Conservation (phyloP, 495 filamentous ascomycete species). For the Cudoniella acicularis region DNA sequence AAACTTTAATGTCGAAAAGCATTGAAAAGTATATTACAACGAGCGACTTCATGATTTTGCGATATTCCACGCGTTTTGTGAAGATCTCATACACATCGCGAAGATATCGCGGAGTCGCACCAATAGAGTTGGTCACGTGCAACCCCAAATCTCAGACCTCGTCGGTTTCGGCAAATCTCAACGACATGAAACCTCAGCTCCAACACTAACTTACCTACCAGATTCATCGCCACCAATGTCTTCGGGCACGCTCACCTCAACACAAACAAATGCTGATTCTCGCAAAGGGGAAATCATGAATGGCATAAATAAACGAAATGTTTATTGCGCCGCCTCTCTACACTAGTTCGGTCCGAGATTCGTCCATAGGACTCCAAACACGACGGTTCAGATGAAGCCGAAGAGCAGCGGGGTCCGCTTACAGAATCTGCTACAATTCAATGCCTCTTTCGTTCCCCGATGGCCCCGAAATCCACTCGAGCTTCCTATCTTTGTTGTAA, state of each 20-base stretch:
- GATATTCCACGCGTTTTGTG: neutral
- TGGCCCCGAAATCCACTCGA: neutral
- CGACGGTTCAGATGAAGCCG: neutral
- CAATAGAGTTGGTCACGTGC: neutral
- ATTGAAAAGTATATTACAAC: too few species aligned
- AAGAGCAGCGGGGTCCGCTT: neutral
- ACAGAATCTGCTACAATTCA: neutral
- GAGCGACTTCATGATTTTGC: neutral
- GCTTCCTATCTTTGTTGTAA: neutral
- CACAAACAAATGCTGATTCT: neutral
- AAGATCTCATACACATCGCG: neutral
- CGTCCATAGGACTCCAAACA: neutral
- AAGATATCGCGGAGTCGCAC: too few species aligned
- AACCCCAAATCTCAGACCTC: neutral
- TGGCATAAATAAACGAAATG: neutral
- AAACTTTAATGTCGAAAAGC: too few species aligned
- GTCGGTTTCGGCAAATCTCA: neutral
- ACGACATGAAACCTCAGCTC: neutral
- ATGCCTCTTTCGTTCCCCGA: neutral
- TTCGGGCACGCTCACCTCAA: neutral
- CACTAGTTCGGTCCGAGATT: neutral
- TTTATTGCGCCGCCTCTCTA: neutral
- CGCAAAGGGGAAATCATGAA: neutral
- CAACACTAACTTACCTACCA: neutral
- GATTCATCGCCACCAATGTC: neutral